A percentile compares a stretch with the other conserved stretches of the same genome.
These are phyloP conservation scores for Bipolaris sorokiniana DNA, from an alignment of 2,329 filamentous ascomycete species.

Conservation along the genomic window DNA sequence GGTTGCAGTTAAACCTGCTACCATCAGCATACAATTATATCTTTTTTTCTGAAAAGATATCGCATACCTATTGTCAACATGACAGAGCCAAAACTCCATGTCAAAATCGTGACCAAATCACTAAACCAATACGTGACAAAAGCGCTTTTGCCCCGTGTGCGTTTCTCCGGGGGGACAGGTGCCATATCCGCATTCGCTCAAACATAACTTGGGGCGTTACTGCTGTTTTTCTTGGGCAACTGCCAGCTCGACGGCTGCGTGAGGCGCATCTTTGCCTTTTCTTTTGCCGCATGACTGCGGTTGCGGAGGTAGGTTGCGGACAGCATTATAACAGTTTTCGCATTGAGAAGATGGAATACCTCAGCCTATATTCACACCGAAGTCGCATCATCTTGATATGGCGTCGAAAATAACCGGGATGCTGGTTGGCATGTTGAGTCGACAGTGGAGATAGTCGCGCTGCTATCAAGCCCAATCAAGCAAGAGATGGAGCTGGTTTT, in stretches of 20 bases:
- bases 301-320: background rate
- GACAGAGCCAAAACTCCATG: constrained; percentile 54
- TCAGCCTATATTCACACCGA: background rate
- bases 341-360: background rate
- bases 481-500: too few species aligned
- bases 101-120: constrained; percentile 41
- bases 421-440: background rate
- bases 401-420: background rate
- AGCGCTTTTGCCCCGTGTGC: constrained; percentile 54
- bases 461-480: too few species aligned
- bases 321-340: too few species aligned
- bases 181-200: constrained; percentile 56
- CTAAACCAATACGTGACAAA: constrained; percentile 56
- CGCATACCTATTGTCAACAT: constrained; percentile 56
- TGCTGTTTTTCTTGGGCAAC: constrained; percentile 24
- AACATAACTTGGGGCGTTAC: constrained; percentile 18
- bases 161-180: constrained; percentile 53
- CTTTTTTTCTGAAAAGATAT: constrained; percentile 20
- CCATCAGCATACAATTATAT: constrained; percentile 30
- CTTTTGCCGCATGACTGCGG: constrained; percentile 5
- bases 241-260: constrained; percentile 23
- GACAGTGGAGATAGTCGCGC: too few species aligned
- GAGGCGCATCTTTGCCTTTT: constrained; percentile 7
- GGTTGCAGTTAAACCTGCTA: constrained; percentile 21
- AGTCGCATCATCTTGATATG: too few species aligned